Conservation (phyloP, 2,329 filamentous ascomycete species). For the Metarhizium album region DNA sequence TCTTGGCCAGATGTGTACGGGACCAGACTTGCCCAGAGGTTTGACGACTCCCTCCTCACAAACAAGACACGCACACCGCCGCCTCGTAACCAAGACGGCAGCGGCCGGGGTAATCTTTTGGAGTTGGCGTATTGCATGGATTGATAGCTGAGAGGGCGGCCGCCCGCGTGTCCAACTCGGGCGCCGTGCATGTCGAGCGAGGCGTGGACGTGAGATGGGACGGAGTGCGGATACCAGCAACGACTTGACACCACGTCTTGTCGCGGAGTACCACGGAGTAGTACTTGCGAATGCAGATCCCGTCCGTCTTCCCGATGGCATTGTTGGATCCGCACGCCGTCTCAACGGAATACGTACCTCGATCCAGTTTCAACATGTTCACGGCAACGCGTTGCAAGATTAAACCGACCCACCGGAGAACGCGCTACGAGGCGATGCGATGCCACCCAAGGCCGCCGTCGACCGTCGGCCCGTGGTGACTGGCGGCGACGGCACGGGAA, state of each 20-base stretch:
- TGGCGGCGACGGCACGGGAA: not conserved
- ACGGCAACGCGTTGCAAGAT: not conserved
- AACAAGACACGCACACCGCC: not conserved
- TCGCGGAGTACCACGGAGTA: too few species aligned
- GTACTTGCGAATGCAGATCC: not conserved
- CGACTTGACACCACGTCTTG: too few species aligned
- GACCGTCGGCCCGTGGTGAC: not conserved
- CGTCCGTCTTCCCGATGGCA: constrained; percentile 3
- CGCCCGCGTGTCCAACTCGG: not conserved
- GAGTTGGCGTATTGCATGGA: not conserved
- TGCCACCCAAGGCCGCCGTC: too few species aligned
- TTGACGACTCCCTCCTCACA: not conserved
- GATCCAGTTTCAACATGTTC: too few species aligned
- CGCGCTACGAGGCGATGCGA: not conserved
- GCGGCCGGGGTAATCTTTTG: not conserved
- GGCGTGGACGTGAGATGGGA: too few species aligned
- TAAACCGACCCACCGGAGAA: not conserved
- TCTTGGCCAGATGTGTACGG: not conserved
- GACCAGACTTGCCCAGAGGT: not conserved
- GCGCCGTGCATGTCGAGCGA: not conserved
- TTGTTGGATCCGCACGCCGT: not conserved
- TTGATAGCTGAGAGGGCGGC: not conserved
- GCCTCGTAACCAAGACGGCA: not conserved
- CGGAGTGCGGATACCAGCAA: too few species aligned
- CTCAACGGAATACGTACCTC: not conserved